A percentile compares a stretch with the other conserved stretches of the same genome.
Conservation (phyloP, 495 filamentous ascomycete species). For the Neurospora hispaniola region DNA sequence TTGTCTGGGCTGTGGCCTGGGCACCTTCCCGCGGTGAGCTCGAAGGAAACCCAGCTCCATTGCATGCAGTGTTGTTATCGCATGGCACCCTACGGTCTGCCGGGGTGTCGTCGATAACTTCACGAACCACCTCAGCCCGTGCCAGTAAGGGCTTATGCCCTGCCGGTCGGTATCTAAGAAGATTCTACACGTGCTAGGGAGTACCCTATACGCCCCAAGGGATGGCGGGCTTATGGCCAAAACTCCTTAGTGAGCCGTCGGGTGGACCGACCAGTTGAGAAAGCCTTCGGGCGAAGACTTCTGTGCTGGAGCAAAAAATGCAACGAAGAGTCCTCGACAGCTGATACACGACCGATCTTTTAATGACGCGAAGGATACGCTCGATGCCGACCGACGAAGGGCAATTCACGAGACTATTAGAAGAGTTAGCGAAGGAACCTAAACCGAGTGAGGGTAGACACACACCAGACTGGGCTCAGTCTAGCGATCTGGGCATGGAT, state of each 20-base stretch:
- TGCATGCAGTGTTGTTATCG: background rate
- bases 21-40: background rate
- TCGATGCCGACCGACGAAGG: background rate
- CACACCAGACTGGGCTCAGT: background rate
- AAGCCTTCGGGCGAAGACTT: background rate
- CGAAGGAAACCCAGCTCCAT: background rate
- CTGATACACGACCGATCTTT: background rate
- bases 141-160: background rate
- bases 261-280: background rate
- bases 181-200: background rate
- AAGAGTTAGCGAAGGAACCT: background rate
- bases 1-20: background rate
- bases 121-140: background rate
- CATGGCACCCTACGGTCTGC: background rate
- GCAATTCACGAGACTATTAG: background rate
- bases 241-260: background rate
- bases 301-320: background rate
- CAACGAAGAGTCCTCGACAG: background rate
- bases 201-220: background rate
- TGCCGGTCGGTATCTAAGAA: background rate
- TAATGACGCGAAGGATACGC: background rate
- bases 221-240: background rate
- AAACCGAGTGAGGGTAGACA: background rate
- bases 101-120: background rate
- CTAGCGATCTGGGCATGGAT: background rate